Evolutionary conservation across 768 basidiomycete species (phyloP).

Genomic region (Psilocybe subaeruginosa): DNA sequence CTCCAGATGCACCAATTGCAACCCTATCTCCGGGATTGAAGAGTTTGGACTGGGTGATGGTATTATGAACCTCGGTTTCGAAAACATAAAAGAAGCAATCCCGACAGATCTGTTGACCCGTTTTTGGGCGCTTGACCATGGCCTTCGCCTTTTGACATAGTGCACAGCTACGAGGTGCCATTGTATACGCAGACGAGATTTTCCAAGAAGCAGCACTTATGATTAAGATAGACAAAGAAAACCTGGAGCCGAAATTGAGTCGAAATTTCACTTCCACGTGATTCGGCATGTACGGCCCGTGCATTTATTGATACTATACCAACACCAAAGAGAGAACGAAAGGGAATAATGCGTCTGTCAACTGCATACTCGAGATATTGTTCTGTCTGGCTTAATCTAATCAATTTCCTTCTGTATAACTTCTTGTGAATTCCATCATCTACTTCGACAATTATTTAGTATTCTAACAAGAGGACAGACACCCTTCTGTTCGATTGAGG

Average conservation of each 20-base stretch:
- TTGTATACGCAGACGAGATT: slow-evolving; percentile 28
- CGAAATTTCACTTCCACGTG: background rate
- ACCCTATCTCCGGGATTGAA: slow-evolving; percentile 92
- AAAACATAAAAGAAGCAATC: slow-evolving; percentile 97
- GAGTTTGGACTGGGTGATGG: slow-evolving; percentile 79
- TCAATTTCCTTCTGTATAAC: too few species aligned
- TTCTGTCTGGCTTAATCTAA: too few species aligned
- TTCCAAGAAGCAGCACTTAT: background rate
- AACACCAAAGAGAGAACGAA: too few species aligned
- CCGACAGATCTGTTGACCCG: slow-evolving; percentile 95
- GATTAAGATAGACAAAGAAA: background rate
- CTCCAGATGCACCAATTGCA: slow-evolving; percentile 97
- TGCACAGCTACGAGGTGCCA: slow-evolving; percentile 83
- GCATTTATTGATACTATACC: too few species aligned
- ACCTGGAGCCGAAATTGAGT: background rate
- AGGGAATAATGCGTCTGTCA: too few species aligned
- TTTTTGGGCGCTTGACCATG: slow-evolving; percentile 94
- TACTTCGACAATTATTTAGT: too few species aligned
- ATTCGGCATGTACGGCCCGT: background rate
- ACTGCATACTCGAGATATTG: too few species aligned
- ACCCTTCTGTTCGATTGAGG: too few species aligned
- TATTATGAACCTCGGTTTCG: slow-evolving; percentile 98
- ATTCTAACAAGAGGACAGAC: too few species aligned
- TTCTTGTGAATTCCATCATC: too few species aligned
- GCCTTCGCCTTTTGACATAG: slow-evolving; percentile 78